Percentiles rank a stretch among this genome's conserved stretches.
Evolutionary conservation across 1,284 basidiomycete species (phyloP).

Genomic region (Tetrapyrgos nigripes): DNA sequence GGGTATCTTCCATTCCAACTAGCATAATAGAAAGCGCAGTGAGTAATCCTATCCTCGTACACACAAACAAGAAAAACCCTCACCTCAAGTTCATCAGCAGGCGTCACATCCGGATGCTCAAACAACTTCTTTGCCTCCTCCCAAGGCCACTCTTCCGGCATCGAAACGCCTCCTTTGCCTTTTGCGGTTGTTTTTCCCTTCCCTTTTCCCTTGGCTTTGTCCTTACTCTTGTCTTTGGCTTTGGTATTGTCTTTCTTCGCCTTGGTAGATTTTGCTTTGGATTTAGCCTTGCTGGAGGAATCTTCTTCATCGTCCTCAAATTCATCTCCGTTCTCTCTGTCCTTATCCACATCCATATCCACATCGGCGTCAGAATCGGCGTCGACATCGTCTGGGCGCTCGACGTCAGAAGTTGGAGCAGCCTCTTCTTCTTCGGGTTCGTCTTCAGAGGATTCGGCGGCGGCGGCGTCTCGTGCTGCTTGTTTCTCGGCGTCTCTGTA

Average conservation of each 20-base stretch:
- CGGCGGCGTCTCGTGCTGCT: slow-evolving; percentile 51
- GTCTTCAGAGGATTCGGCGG: slow-evolving; percentile 14
- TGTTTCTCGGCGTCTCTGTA: slow-evolving; percentile 57
- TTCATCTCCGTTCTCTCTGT: slow-evolving; percentile 19
- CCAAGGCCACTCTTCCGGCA: slow-evolving; percentile 97
- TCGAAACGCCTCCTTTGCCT: slow-evolving; percentile 74
- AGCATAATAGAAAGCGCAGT: slow-evolving; percentile 5
- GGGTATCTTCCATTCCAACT: slow-evolving; percentile 95
- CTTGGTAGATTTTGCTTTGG: slow-evolving; percentile 30
- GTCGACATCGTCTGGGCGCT: slow-evolving; percentile 16
- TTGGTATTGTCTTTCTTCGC: slow-evolving; percentile 30
- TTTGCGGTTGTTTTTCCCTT: slow-evolving; percentile 45
- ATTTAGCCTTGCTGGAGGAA: no score
- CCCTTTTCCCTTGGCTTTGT: slow-evolving; percentile 28
- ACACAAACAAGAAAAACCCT: slow-evolving; percentile 17
- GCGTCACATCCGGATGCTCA: slow-evolving; percentile 86
- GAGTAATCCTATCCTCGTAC: background rate
- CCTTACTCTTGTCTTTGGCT: slow-evolving; percentile 21
- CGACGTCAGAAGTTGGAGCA: slow-evolving; percentile 39
- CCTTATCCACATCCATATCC: slow-evolving; percentile 30
- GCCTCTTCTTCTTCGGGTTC: slow-evolving; percentile 27
- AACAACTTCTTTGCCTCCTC: slow-evolving; percentile 94
- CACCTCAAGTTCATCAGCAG: slow-evolving; percentile 89
- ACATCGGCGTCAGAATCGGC: slow-evolving; percentile 30
- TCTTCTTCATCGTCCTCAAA: slow-evolving; percentile 30